phyloP scores from a whole-genome alignment of 2,329 filamentous ascomycete genomes.

The Myrmaecium sp. region DNA sequence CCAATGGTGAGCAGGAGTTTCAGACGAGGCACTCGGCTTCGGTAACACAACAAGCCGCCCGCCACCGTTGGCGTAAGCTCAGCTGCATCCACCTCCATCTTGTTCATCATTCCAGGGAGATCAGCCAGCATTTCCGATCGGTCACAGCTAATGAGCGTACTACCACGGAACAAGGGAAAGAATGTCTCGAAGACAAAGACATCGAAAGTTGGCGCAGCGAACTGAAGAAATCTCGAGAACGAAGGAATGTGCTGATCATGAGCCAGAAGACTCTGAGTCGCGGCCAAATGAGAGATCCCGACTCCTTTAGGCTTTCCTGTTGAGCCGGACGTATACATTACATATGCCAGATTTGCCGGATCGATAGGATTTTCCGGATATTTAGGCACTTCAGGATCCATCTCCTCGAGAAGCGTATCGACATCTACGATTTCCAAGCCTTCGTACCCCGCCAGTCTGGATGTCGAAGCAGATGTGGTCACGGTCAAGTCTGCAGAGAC shows the following conservation, averaged over 20 bases:
- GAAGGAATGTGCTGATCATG: constrained; percentile 61
- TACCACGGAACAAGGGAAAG: constrained; percentile 61
- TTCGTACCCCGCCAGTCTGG: no score
- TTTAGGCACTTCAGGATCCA: neutral
- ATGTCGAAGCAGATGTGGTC: constrained; percentile 38
- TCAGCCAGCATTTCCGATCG: constrained; percentile 57
- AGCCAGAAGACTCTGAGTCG: constrained; percentile 64
- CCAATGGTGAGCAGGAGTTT: constrained; percentile 70
- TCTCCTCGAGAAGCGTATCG: constrained; percentile 4
- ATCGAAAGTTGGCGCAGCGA: constrained; percentile 84
- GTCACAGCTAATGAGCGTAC: constrained; percentile 55
- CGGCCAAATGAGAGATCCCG: constrained; percentile 61
- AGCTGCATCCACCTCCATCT: constrained; percentile 59
- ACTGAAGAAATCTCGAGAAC: constrained; percentile 74
- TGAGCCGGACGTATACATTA: constrained; percentile 88
- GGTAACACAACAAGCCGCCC: constrained; percentile 53
- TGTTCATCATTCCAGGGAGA: constrained; percentile 48
- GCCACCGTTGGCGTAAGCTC: constrained; percentile 83
- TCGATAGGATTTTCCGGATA: constrained; percentile 1
- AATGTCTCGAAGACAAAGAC: constrained; percentile 93
- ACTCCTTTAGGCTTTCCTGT: constrained; percentile 85
- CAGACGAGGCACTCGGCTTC: constrained; percentile 49
- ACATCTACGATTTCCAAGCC: constrained; percentile 26
- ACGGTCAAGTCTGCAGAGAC: constrained; percentile 53
- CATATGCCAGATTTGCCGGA: constrained; percentile 47